phyloP scores from a whole-genome alignment of 2,329 filamentous ascomycete genomes.

The Parasarocladium wereldwijsianum region DNA sequence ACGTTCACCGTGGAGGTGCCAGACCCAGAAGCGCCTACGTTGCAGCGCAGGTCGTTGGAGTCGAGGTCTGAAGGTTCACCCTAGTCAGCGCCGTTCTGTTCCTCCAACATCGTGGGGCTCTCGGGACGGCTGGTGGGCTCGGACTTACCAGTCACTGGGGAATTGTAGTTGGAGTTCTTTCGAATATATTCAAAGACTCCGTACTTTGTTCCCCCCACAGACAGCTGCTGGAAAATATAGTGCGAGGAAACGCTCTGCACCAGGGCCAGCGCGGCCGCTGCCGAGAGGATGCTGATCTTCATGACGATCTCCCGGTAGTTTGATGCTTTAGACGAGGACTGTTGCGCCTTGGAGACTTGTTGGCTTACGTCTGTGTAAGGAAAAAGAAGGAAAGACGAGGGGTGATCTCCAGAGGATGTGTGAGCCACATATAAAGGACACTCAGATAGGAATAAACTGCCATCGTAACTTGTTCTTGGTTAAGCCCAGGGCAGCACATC shows the following conservation, averaged over 20 bases:
- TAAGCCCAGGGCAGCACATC: too few relatives aligned
- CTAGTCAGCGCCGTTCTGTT: too few relatives aligned
- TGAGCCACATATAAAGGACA: too few relatives aligned
- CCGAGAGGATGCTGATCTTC: slow-evolving; percentile 5
- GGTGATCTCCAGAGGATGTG: too few relatives aligned
- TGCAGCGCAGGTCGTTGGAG: slow-evolving; percentile 24
- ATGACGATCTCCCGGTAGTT: too few relatives aligned
- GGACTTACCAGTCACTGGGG: slow-evolving; percentile 16
- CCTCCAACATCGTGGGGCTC: not conserved
- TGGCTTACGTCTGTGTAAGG: too few relatives aligned
- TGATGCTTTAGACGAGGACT: too few relatives aligned
- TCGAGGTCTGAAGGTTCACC: slow-evolving; percentile 1
- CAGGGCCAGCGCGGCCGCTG: slow-evolving; percentile 4
- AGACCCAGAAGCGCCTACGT: slow-evolving; percentile 19
- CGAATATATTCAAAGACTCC: slow-evolving; percentile 20
- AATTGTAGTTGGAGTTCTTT: slow-evolving; percentile 22
- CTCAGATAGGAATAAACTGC: too few relatives aligned
- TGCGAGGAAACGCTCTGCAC: slow-evolving; percentile 8
- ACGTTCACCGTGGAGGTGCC: slow-evolving; percentile 22
- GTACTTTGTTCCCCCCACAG: slow-evolving; percentile 11
- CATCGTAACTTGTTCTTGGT: too few relatives aligned
- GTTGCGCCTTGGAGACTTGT: too few relatives aligned
- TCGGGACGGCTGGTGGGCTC: not conserved
- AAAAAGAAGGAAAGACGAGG: too few relatives aligned
- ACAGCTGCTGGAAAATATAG: slow-evolving; percentile 17